A percentile compares a stretch with the other conserved stretches of the same genome.
These are phyloP conservation scores for Eucalyptus virginea DNA, from an alignment of 345 rosid species.

Conservation along the genomic window DNA sequence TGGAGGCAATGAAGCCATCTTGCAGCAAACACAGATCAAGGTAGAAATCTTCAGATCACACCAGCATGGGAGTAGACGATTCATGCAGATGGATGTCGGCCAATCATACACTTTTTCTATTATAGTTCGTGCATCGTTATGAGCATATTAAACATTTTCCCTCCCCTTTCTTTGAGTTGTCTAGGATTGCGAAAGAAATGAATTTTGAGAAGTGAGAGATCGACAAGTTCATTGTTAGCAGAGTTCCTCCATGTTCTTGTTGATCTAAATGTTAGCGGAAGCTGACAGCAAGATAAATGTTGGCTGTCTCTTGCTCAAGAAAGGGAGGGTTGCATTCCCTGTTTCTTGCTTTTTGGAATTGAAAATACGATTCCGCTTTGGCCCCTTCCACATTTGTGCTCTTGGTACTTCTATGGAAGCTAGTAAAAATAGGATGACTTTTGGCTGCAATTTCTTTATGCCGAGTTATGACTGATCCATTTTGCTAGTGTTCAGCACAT, in stretches of 20 bases:
- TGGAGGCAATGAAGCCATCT: neutral
- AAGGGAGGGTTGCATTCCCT: neutral
- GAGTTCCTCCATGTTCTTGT: neutral
- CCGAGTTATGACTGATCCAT: neutral
- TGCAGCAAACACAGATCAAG: neutral
- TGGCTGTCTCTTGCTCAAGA: neutral
- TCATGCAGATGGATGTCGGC: neutral
- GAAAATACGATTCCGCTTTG: neutral
- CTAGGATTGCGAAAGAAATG: neutral
- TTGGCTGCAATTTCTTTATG: neutral
- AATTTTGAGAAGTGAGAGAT: neutral
- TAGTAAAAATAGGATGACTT: neutral
- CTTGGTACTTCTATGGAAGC: neutral
- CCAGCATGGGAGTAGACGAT: neutral
- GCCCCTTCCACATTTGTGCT: neutral
- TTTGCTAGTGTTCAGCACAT: neutral
- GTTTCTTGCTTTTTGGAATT: neutral
- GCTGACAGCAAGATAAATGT: neutral
- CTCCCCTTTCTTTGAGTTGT: neutral
- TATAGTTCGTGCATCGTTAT: neutral
- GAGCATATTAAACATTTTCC: neutral
- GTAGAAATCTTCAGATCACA: neutral
- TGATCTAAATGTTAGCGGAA: neutral
- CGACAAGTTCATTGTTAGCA: neutral
- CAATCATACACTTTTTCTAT: neutral